A percentile compares a stretch with the other conserved stretches of the same genome.
Evolutionary conservation across 2,329 filamentous ascomycete species (phyloP).

Genomic region (Ampelomyces quisqualis): DNA sequence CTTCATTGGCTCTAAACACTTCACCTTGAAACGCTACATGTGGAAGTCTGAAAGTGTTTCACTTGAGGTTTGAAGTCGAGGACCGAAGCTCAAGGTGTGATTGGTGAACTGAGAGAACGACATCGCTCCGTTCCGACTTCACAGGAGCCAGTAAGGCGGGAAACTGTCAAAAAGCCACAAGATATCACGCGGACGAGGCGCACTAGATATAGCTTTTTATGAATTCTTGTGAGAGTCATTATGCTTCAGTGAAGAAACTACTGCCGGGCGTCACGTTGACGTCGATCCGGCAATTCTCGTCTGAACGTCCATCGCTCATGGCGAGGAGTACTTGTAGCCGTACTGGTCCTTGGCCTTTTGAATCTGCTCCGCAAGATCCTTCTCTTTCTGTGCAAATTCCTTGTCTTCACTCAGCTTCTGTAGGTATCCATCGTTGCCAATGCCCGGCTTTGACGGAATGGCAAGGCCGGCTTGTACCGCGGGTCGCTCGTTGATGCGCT

Average conservation of each 20-base stretch:
- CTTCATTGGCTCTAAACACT: slow-evolving; percentile 29
- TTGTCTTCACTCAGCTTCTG: slow-evolving; percentile 50
- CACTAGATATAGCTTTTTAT: too few relatives aligned
- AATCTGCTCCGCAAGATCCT: slow-evolving; percentile 39
- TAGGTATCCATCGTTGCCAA: slow-evolving; percentile 48
- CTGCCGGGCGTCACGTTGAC: slow-evolving; percentile 1
- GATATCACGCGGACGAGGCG: too few relatives aligned
- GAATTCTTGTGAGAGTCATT: too few relatives aligned
- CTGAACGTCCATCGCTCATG: slow-evolving; percentile 21
- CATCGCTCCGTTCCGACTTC: too few relatives aligned
- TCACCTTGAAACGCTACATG: slow-evolving; percentile 9
- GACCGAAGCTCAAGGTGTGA: not conserved
- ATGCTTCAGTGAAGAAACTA: too few relatives aligned
- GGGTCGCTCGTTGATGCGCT: slow-evolving; percentile 45
- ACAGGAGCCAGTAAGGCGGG: not conserved
- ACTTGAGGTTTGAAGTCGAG: slow-evolving; percentile 3
- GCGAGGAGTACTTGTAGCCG: slow-evolving; percentile 48
- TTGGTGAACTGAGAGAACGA: too few relatives aligned
- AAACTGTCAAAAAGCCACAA: too few relatives aligned
- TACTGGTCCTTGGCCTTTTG: slow-evolving; percentile 50
- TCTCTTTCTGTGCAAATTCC: slow-evolving; percentile 52
- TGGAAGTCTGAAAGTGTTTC: slow-evolving; percentile 14
- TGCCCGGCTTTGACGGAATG: slow-evolving; percentile 39
- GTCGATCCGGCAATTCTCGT: too few relatives aligned
- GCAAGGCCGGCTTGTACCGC: slow-evolving; percentile 46